These are phyloP conservation scores for Suillus brevipes DNA, from an alignment of 768 basidiomycete species.

Conservation along the genomic window DNA sequence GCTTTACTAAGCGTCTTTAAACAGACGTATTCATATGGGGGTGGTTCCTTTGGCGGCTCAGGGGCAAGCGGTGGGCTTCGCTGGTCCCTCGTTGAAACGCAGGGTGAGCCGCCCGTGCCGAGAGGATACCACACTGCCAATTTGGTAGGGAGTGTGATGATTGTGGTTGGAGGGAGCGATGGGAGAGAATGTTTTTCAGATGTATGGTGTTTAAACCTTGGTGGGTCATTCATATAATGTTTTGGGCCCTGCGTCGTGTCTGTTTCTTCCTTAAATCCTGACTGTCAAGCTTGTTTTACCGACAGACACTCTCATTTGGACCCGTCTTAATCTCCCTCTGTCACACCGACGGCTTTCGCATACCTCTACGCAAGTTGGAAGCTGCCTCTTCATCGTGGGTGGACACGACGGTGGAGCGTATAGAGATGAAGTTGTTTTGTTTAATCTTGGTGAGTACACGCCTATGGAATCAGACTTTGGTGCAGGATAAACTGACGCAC, in stretches of 20 bases:
- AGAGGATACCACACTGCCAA: conserved; percentile 93
- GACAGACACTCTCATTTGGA: conserved; percentile 32
- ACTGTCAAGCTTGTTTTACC: background rate
- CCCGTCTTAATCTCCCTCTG: conserved; percentile 22
- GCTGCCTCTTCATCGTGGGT: conserved; percentile 85
- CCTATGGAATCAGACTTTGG: background rate
- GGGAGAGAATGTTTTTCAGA: conserved; percentile 87
- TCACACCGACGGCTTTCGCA: conserved; percentile 73
- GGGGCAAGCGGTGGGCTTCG: conserved; percentile 34
- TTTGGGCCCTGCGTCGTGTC: background rate
- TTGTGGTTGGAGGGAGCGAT: conserved; percentile 90
- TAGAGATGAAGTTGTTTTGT: conserved; percentile 70
- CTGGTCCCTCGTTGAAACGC: conserved; percentile 62
- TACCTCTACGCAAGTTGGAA: conserved; percentile 86
- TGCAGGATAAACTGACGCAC: background rate
- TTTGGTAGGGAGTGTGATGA: conserved; percentile 80
- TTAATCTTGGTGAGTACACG: conserved; percentile 74
- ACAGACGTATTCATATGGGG: background rate
- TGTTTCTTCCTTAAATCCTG: background rate
- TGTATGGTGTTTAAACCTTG: conserved; percentile 82
- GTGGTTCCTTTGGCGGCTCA: conserved; percentile 18
- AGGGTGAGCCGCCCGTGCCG: conserved; percentile 55
- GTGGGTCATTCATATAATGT: conserved; percentile 46
- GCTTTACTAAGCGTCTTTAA: background rate
- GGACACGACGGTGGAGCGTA: conserved; percentile 86